phyloP scores from a whole-genome alignment of 768 basidiomycete genomes.

The Sporobolomyces roseus region DNA sequence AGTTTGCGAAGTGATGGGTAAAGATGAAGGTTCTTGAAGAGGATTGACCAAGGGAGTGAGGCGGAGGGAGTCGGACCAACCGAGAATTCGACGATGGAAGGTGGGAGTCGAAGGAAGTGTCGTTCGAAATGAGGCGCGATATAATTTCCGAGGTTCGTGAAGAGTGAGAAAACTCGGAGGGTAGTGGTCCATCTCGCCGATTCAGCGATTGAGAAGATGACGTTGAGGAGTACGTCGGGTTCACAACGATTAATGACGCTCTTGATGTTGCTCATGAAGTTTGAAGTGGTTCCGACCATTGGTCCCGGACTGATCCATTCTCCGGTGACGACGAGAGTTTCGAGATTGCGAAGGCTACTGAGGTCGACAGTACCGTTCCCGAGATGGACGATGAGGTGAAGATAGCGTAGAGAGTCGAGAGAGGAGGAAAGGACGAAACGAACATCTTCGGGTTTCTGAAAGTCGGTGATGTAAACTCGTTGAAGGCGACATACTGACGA shows the following conservation, averaged over 20 bases:
- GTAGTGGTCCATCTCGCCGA: background rate
- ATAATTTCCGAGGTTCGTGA: background rate
- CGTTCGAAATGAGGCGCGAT: background rate
- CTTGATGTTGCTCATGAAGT: no score
- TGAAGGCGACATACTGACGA: background rate
- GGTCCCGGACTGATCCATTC: background rate
- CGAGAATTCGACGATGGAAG: background rate
- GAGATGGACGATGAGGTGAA: background rate
- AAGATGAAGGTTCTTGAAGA: no score
- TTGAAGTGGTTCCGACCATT: background rate
- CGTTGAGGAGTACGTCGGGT: background rate
- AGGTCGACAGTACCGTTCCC: background rate
- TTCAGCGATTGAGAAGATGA: background rate
- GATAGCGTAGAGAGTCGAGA: background rate
- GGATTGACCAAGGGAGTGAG: slow-evolving; percentile 70
- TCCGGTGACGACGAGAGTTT: background rate
- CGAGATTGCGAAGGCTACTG: background rate
- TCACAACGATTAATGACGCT: background rate
- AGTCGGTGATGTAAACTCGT: background rate
- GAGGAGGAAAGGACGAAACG: background rate
- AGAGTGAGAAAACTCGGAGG: background rate
- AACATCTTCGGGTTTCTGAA: background rate
- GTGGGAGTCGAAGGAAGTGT: slow-evolving; percentile 49
- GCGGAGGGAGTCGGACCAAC: background rate
- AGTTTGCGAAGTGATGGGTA: no score